A percentile compares a stretch with the other conserved stretches of the same genome.
phyloP scores from a whole-genome alignment of 805 yeast genomes.

The Clavispora vitiphila region DNA sequence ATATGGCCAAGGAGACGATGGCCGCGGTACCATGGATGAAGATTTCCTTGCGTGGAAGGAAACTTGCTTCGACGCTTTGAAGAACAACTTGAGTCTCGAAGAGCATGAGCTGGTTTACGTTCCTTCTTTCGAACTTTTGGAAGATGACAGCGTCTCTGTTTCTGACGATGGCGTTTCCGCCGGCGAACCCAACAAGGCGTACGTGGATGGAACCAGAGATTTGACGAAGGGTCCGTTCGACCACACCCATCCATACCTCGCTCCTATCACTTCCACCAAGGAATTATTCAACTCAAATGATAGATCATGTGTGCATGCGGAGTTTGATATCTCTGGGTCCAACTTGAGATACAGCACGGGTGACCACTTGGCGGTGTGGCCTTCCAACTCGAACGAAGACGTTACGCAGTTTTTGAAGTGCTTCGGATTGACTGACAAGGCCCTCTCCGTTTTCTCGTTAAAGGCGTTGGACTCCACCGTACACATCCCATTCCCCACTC shows the following conservation, averaged over 20 bases:
- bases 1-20: constrained; percentile 94
- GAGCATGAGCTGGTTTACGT: constrained; percentile 80
- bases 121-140: constrained; percentile 52
- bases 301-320: constrained; percentile 87
- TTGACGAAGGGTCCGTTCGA: constrained; percentile 69
- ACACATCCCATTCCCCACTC: constrained; percentile 60
- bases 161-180: constrained; percentile 33
- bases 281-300: constrained; percentile 64
- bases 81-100: constrained; percentile 57
- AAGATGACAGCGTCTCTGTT: constrained; percentile 23
- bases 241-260: constrained; percentile 75
- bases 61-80: constrained; percentile 57
- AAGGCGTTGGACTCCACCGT: constrained; percentile 68
- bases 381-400: constrained; percentile 77
- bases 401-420: constrained; percentile 61
- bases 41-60: constrained; percentile 95
- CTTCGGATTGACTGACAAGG: constrained; percentile 52
- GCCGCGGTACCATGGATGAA: constrained; percentile 90
- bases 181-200: constrained; percentile 79
- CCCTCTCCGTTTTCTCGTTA: constrained; percentile 55
- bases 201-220: constrained; percentile 22
- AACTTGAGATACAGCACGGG: constrained; percentile 87
- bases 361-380: constrained; percentile 94
- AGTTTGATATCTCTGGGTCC: constrained; percentile 72
- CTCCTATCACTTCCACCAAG: constrained; percentile 53